Base-by-base conservation (phyloP, 768 basidiomycete genomes). In the Termitomyces sp. region DNA sequence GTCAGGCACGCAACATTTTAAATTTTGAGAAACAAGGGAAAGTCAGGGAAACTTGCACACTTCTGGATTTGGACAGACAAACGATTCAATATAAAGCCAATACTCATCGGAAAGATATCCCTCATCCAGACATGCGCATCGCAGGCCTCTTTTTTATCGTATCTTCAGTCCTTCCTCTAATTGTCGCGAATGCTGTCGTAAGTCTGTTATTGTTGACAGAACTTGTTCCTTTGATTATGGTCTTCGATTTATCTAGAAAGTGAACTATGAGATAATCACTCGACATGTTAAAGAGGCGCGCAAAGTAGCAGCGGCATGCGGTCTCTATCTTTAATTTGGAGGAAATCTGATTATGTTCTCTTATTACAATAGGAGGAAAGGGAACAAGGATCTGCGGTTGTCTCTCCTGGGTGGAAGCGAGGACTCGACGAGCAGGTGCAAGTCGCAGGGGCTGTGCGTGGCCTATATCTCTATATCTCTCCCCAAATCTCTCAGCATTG, bases 51-150 rank as follows among this genome's bases (percentile, higher is more conserved):
- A 60, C 57, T 53, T 53, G 61, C 59, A 63, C 57, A 53, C 57
- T 64, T 48, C 69, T 66, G 59, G 53, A 60, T 68, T 65, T 56
- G 65, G 69, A 53, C 19, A 41, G 35, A 43, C 55, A 41, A 38
- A 58, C 55, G 53, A 58, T 57, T 42, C 21, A 31, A 56, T 60
- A 64, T 64, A 64, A 64, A 61, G 43, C 40, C 55, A n/a, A 50
- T 26, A 28, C n/a, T 28, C 52, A 21, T 54, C 45, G 9, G 42
- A 53, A 53, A 52, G 55, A 31, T 61, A 57, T 50, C 60, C 62
- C 56, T 56, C 57, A 14, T 48, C 30, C 45, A 35, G 37, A 61
- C 37, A 73, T 74, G 72, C 72, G 70, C 47, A 54, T 72, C 51
- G 52, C 67, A 52, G 60, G 62, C 53, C 38, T 66, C 28, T 43